Evolutionary conservation across 192 early-diverging fungal genomes (phyloP), one percentile per base, ranked within the genome.

Genomic region (Coemansia interrupta): DNA sequence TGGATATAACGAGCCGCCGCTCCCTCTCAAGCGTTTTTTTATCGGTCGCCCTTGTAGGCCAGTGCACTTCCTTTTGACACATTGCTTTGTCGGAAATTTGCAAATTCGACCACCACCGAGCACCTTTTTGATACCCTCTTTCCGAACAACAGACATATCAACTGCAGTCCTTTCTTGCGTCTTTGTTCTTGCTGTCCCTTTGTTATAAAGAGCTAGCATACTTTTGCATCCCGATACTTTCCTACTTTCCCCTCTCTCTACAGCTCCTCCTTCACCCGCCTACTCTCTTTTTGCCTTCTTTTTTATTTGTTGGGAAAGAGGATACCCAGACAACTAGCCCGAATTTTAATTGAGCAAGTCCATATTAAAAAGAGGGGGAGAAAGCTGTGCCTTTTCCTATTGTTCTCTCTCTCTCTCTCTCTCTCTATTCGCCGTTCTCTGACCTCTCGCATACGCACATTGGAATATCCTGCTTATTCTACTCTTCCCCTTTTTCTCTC

Each of bases 161-260:
- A 26, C 26, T 26, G 26, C 26, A 26, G 26, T 26, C 18, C 19
- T 46, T 46, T 19, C 17, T 46, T 20, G 20, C n/a, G 40, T 15
- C 40, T 41, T 41, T n/a, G 11, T 15, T 41, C 40, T 41, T 42
- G n/a, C 36, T 50, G 20, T 38, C 36, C 58, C 48, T 28, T 19
- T 28, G 19, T 46, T 62, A 49, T 62, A 11, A 41, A n/a, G 40
- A 41, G 8, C 40, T n/a, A 41, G n/a, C 18, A 4, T 18, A 32
- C 47, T 46, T 40, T 47, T 49, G 36, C 36, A 26, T 62, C 48
- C 42, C 41, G 26, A 22, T 51, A 38, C n/a, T n/a, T 23, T 51
- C 32, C 28, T 36, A 12, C 45, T 48, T 49, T 19, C 10, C n/a
- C 36, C 15, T 51, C 43, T 43, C 18, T 36, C 45, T 45, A 20